A percentile compares a stretch with the other conserved stretches of the same genome.
Conservation (phyloP, 163 green algal genomes). For the Scenedesmus sp. region DNA sequence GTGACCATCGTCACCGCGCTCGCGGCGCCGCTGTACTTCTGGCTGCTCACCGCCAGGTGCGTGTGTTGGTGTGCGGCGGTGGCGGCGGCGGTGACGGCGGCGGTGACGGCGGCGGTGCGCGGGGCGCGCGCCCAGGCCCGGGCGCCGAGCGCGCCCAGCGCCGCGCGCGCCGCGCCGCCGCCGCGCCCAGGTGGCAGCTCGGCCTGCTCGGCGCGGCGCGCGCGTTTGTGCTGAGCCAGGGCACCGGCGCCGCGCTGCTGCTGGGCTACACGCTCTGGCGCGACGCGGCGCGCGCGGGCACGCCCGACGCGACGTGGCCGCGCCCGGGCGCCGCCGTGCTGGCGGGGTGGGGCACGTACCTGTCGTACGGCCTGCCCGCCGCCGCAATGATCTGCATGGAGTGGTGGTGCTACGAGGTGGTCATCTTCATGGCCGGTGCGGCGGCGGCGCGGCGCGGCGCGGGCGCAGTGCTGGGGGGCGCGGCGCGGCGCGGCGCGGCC, state of each 20-base stretch:
- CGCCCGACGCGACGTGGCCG: neutral
- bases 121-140: neutral
- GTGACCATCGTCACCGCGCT: slow-evolving; percentile 48
- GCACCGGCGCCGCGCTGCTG: slow-evolving; percentile 49
- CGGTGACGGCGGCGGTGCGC: neutral
- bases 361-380: slow-evolving; percentile 16
- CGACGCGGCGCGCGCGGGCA: slow-evolving; percentile 1
- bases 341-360: slow-evolving; percentile 14
- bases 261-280: slow-evolving; percentile 41
- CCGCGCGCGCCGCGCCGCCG: neutral
- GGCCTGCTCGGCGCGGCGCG: slow-evolving; percentile 52
- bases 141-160: neutral
- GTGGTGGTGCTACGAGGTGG: slow-evolving; percentile 42
- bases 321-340: neutral
- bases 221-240: slow-evolving; percentile 48
- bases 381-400: slow-evolving; percentile 35
- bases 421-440: slow-evolving; percentile 45
- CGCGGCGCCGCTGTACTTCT: slow-evolving; percentile 57
- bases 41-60: slow-evolving; percentile 35
- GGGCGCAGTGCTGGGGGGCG: too few species aligned
- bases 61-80: neutral
- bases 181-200: slow-evolving; percentile 33
- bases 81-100: neutral
- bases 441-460: too few species aligned
- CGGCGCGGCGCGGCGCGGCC: too few species aligned